phyloP scores from a whole-genome alignment of 805 yeast genomes.

The Metschnikowia borealis region DNA sequence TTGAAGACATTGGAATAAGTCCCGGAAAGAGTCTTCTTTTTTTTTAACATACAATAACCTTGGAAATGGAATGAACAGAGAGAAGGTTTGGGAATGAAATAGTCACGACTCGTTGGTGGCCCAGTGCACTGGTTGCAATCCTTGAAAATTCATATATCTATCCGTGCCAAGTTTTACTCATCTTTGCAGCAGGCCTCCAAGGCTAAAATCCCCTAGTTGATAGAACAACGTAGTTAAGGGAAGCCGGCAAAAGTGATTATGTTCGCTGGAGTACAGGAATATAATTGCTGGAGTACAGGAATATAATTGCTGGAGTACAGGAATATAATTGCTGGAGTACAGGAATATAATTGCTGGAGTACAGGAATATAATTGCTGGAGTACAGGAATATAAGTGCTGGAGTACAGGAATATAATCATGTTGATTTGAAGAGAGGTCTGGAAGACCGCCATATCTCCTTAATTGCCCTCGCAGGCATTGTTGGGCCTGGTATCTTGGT shows the following conservation, averaged over 20 bases:
- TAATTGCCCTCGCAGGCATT: conserved; percentile 53
- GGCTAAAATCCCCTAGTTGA: conserved; percentile 45
- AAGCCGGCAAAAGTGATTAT: conserved; percentile 30
- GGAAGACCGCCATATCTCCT: conserved; percentile 47
- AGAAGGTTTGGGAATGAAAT: no score
- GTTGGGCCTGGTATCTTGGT: conserved; percentile 59
- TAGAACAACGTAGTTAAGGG: conserved; percentile 42
- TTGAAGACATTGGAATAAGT: no score
- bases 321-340: no score
- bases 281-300: no score
- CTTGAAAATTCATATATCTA: conserved; percentile 38
- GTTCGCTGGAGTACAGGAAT: no score
- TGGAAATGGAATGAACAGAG: no score
- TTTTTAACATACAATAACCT: no score
- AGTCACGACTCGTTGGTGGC: conserved; percentile 14
- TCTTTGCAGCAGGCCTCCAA: conserved; percentile 45
- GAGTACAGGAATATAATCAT: neutral
- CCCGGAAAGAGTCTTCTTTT: no score
- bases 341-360: no score
- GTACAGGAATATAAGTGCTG: no score
- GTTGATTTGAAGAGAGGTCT: conserved; percentile 41
- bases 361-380: no score
- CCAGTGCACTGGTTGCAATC: conserved; percentile 39
- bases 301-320: no score
- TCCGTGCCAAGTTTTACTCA: conserved; percentile 41